Percentiles rank a stretch among this genome's conserved stretches.
These are phyloP conservation scores for Kuraishia hungarica DNA, from an alignment of 805 yeast genomes.

Conservation along the genomic window DNA sequence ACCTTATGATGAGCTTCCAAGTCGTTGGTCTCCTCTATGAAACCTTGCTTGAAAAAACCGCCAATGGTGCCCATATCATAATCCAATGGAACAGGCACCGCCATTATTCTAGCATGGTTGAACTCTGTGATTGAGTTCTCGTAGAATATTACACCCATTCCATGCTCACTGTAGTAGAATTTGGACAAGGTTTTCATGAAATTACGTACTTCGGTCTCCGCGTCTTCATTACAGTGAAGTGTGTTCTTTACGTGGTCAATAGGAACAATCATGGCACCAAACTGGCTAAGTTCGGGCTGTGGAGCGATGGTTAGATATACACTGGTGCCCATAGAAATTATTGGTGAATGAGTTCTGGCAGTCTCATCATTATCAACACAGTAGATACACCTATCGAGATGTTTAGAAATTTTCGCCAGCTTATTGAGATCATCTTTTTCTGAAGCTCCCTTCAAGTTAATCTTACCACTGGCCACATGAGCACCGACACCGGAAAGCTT, in stretches of 20 bases:
- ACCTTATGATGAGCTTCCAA: conserved; percentile 27
- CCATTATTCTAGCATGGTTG: conserved; percentile 32
- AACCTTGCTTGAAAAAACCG: conserved; percentile 34
- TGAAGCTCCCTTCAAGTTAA: conserved; percentile 7
- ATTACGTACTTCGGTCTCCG: conserved; percentile 31
- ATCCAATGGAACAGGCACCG: conserved; percentile 32
- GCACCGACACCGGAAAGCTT: conserved; percentile 20
- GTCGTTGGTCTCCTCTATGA: conserved; percentile 27
- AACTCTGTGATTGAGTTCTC: conserved; percentile 27
- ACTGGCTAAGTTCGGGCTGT: conserved; percentile 27
- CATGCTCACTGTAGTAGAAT: conserved; percentile 27
- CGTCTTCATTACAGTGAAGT: conserved; percentile 31
- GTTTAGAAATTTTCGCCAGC: conserved; percentile 18
- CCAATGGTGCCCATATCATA: conserved; percentile 19
- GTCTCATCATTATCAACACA: conserved; percentile 23
- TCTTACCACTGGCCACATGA: conserved; percentile 17
- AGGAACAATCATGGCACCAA: conserved; percentile 32
- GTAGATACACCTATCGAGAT: conserved; percentile 26
- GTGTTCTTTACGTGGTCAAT: conserved; percentile 29
- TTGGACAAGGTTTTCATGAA: conserved; percentile 31
- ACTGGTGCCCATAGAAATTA: conserved; percentile 23
- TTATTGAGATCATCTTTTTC: conserved; percentile 19
- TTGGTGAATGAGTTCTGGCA: conserved; percentile 14
- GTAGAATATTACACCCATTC: conserved; percentile 31
- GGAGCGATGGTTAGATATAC: conserved; percentile 31